phyloP scores from a whole-genome alignment of 2,329 filamentous ascomycete genomes.

The Ophiosphaerella herpotricha region DNA sequence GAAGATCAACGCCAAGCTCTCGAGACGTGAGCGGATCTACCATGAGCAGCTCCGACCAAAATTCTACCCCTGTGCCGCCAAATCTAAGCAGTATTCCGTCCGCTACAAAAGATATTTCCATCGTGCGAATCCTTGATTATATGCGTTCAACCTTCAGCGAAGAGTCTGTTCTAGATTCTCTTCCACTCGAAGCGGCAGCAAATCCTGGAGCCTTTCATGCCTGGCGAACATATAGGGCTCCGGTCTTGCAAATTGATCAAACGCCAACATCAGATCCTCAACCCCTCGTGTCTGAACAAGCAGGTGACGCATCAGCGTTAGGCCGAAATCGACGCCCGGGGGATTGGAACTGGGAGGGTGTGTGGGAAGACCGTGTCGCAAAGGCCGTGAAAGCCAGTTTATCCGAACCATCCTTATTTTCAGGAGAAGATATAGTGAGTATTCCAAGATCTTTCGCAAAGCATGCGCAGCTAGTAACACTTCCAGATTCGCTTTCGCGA shows the following conservation, averaged over 20 bases:
- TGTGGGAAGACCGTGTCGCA: constrained; percentile 89
- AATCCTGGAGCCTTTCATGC: constrained; percentile 94
- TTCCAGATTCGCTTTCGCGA: constrained; percentile 47
- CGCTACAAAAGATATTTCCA: constrained; percentile 25
- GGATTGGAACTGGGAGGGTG: constrained; percentile 97
- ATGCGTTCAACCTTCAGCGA: constrained; percentile 82
- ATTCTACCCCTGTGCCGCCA: constrained; percentile 21
- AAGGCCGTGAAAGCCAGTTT: constrained; percentile 77
- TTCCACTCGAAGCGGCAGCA: constrained; percentile 81
- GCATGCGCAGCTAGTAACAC: constrained; percentile 7
- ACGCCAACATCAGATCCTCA: constrained; percentile 33
- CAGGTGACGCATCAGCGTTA: constrained; percentile 28
- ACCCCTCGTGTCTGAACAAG: constrained; percentile 14
- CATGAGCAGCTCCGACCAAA: constrained; percentile 23
- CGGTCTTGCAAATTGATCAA: constrained; percentile 33
- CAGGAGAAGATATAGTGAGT: constrained; percentile 72
- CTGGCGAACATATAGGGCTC: constrained; percentile 74
- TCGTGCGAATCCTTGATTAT: constrained; percentile 72
- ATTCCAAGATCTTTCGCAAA: background rate
- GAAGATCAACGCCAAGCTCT: constrained; percentile 34
- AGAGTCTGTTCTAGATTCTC: constrained; percentile 73
- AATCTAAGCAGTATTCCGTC: constrained; percentile 7
- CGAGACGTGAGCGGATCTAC: constrained; percentile 40
- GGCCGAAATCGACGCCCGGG: constrained; percentile 67
- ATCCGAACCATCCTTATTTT: constrained; percentile 80